These are phyloP conservation scores for Pichia sp. DNA, from an alignment of 1,139 yeast genomes.

Conservation along the genomic window DNA sequence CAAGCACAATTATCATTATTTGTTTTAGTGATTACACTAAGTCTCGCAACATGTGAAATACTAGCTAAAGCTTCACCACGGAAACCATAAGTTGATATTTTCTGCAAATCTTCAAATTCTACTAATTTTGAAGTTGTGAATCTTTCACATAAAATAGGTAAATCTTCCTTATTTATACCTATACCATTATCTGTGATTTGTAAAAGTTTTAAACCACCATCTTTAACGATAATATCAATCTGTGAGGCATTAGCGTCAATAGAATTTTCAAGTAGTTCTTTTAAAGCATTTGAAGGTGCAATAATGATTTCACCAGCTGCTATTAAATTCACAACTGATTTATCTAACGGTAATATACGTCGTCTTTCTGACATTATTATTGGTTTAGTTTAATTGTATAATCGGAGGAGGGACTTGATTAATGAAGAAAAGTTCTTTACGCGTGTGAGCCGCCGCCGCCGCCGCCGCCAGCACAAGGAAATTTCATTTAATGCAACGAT, in stretches of 20 bases:
- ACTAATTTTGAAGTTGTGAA: conserved; percentile 50
- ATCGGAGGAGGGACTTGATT: background rate
- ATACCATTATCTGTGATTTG: conserved; percentile 49
- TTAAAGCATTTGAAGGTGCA: conserved; percentile 76
- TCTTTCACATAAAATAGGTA: conserved; percentile 45
- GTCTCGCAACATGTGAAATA: conserved; percentile 54
- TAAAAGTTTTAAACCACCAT: conserved; percentile 46
- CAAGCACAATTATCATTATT: conserved; percentile 56
- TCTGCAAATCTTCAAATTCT: conserved; percentile 42
- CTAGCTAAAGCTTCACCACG: conserved; percentile 57
- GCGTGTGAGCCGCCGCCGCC: too few species aligned
- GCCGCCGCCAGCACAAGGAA: too few species aligned
- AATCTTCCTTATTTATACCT: conserved; percentile 42
- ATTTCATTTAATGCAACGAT: too few species aligned
- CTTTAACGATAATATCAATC: conserved; percentile 44
- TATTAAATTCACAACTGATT: conserved; percentile 72
- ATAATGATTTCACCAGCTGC: conserved; percentile 98
- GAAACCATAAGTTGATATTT: conserved; percentile 51
- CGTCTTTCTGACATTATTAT: conserved; percentile 4
- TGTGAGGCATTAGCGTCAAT: conserved; percentile 44
- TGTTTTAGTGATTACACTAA: conserved; percentile 75
- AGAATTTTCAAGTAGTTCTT: conserved; percentile 49
- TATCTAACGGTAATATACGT: conserved; percentile 42
- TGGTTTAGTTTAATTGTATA: background rate
- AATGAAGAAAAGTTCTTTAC: background rate